Base-by-base conservation (phyloP, 2,329 filamentous ascomycete genomes). In the Monilinia aucupariae region DNA sequence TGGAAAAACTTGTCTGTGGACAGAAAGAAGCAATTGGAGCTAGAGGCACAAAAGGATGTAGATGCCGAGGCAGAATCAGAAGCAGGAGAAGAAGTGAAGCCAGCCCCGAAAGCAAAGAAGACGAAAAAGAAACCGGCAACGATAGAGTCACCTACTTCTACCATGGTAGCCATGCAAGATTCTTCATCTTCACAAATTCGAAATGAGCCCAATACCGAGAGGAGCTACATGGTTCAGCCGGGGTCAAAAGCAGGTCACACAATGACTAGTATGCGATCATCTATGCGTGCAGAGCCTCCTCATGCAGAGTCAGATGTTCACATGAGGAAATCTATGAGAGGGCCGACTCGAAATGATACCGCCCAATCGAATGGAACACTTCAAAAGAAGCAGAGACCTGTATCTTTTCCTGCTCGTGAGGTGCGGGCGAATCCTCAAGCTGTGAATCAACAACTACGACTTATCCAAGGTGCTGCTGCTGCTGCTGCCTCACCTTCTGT, bases 1-100 rank as follows among this genome's bases (percentile, higher is more conserved):
- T 91, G 88, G 89, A 85, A 81, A 65, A 83, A 83, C 59, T 74
- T 91, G 8, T 86, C 82, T 9, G 78, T 79, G 1, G 82, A 88
- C 39, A 84, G 86, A 70, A 82, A 86, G 50, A 82, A 82, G 8
- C 82, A 86, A 70, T 73, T 81, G 54, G 80, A 84, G 63, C 80
- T 84, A 52, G 80, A 79, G 2, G 82, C 72, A n/a, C 64, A 76
- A 12, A 75, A 78, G 8, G 80, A 82, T 39, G 77, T 75, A 2
- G 78, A 81, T 59, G 71, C 73, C 15, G 78, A 80, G 45, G 77
- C 76, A 17, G 69, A 60, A 71, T 39, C 37, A 15, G 37, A 39
- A 39, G 13, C 37, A 15, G 39, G 81, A 77, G 68, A 73, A 71
- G 67, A 80, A 75, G 62, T 76, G 75, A 69, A 75, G 37, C 66